Evolutionary conservation across 176 grass and related monocot genomes (phyloP).

Genomic region (Lolium rigidum): DNA sequence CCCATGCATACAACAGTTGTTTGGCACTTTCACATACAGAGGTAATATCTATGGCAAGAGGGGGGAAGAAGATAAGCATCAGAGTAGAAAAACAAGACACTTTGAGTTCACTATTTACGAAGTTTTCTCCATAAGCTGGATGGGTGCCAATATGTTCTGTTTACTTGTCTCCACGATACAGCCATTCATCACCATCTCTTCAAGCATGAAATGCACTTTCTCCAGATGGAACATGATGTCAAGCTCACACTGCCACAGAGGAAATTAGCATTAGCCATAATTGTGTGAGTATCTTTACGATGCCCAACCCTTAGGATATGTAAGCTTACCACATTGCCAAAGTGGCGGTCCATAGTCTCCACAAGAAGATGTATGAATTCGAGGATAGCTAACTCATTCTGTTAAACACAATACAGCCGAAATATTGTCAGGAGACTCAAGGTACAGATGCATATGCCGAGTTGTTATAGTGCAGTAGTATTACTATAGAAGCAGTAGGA

Average conservation of each 20-base stretch:
- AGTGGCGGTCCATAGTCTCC: constrained; percentile 95
- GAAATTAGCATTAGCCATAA: background rate
- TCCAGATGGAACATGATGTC: constrained; percentile 99
- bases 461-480: background rate
- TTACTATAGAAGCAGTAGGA: background rate
- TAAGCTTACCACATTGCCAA: constrained; percentile 87
- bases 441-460: background rate
- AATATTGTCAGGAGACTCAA: background rate
- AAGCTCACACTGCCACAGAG: constrained; percentile 65
- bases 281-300: background rate
- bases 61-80: background rate
- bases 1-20: background rate
- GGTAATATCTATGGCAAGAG: background rate
- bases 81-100: background rate
- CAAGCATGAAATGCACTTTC: constrained; percentile 98
- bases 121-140: constrained; percentile 92
- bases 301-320: background rate
- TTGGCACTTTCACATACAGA: background rate
- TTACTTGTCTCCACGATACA: constrained; percentile 98
- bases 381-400: constrained; percentile 95
- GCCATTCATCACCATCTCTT: constrained; percentile 99
- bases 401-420: constrained; percentile 17
- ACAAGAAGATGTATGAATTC: constrained; percentile 99
- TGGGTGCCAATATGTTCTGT: constrained; percentile 85
- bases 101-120: constrained; percentile 47